A percentile compares a stretch with the other conserved stretches of the same genome.
Conservation (phyloP, 2,329 filamentous ascomycete species). For the Cordyceps javanica region DNA sequence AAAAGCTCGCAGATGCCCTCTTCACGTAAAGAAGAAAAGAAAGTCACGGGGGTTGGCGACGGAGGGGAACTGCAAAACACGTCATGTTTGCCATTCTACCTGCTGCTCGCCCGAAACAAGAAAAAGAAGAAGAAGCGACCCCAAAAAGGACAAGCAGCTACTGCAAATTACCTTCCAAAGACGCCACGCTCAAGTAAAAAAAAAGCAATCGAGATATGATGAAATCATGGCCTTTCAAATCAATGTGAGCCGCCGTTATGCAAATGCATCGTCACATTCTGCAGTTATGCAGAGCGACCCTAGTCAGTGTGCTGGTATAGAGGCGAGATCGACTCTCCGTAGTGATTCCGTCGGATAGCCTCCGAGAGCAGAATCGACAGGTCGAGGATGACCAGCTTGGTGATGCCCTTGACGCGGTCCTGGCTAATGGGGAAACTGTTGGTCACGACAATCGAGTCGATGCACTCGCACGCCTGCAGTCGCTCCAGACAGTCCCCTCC, state of each 20-base stretch:
- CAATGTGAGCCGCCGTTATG: slow-evolving; percentile 12
- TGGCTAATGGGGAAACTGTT: slow-evolving; percentile 92
- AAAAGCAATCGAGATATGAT: slow-evolving; percentile 10
- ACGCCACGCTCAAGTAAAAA: slow-evolving; percentile 33
- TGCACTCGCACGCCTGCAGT: slow-evolving; percentile 86
- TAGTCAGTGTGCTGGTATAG: slow-evolving; percentile 64
- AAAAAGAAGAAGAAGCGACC: neutral
- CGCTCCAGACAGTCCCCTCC: slow-evolving; percentile 84
- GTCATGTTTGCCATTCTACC: slow-evolving; percentile 13
- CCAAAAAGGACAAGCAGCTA: neutral
- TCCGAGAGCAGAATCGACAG: slow-evolving; percentile 83
- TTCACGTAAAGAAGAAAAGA: slow-evolving; percentile 16
- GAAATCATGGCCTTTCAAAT: slow-evolving; percentile 12
- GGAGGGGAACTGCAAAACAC: slow-evolving; percentile 7
- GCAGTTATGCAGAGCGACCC: slow-evolving; percentile 16
- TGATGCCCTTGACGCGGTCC: slow-evolving; percentile 61
- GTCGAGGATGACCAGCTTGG: slow-evolving; percentile 85
- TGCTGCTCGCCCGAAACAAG: slow-evolving; percentile 3
- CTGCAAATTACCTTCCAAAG: slow-evolving; percentile 17
- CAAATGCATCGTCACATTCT: slow-evolving; percentile 13
- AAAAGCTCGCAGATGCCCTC: neutral
- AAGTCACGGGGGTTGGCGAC: slow-evolving; percentile 4
- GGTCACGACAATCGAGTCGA: slow-evolving; percentile 89
- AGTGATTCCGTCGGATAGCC: slow-evolving; percentile 92
- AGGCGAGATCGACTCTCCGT: slow-evolving; percentile 75